These are phyloP conservation scores for Tylopilus sp. DNA, from an alignment of 1,284 basidiomycete species.

Conservation along the genomic window DNA sequence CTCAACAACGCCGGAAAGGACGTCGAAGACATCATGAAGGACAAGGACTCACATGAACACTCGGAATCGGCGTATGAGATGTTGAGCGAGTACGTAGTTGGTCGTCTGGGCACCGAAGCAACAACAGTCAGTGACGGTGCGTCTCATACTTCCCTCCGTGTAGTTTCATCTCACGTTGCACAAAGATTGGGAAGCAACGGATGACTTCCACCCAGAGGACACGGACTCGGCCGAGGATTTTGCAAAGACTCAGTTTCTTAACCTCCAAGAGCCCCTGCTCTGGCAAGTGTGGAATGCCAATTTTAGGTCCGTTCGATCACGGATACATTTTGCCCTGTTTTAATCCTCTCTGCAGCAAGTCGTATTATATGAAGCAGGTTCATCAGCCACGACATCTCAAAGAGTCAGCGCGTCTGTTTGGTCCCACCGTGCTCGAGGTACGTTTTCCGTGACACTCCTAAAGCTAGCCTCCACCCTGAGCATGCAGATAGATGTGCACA, in stretches of 20 bases:
- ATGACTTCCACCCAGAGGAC: constrained; percentile 86
- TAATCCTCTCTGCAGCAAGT: constrained; percentile 56
- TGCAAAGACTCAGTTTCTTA: constrained; percentile 89
- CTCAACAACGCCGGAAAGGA: constrained; percentile 83
- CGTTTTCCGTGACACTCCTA: constrained; percentile 10
- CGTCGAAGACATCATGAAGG: constrained; percentile 78
- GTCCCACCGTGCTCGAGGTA: constrained; percentile 79
- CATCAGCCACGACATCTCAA: constrained; percentile 93
- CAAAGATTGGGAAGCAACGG: constrained; percentile 81
- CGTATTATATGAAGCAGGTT: constrained; percentile 94
- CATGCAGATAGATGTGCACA: constrained; percentile 62
- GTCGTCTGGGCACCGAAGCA: constrained; percentile 74
- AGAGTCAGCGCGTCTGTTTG: constrained; percentile 86
- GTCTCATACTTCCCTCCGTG: constrained; percentile 28
- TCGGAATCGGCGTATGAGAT: constrained; percentile 91
- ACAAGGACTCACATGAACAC: constrained; percentile 86
- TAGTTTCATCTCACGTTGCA: constrained; percentile 1
- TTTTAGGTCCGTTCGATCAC: constrained; percentile 52
- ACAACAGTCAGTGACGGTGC: constrained; percentile 74
- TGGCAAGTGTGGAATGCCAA: constrained; percentile 81
- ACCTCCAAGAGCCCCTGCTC: constrained; percentile 84
- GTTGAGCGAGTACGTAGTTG: constrained; percentile 84
- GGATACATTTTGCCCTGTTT: neutral
- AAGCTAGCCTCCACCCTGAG: constrained; percentile 5
- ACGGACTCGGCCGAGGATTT: constrained; percentile 79